Conservation (phyloP, 305 asterid genomes). For the Vinca major region DNA sequence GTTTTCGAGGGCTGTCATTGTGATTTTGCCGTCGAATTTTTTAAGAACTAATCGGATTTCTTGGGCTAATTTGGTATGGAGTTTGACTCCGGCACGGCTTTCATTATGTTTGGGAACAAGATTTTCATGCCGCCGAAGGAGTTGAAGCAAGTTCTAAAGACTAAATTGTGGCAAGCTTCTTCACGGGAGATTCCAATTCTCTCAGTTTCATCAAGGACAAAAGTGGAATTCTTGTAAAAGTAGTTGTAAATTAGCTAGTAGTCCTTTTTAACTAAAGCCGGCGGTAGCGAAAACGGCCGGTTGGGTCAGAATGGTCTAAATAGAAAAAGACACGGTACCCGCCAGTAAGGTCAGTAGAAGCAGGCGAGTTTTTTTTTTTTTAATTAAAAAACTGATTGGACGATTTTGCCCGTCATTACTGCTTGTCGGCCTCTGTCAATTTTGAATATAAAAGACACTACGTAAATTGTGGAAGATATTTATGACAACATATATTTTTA, state of each 20-base stretch:
- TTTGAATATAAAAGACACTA: no score
- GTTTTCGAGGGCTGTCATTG: no score
- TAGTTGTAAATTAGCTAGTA: conserved; percentile 47
- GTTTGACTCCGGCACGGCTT: conserved; percentile 56
- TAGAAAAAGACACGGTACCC: conserved; percentile 62
- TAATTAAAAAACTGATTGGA: no score
- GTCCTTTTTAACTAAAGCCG: conserved; percentile 43
- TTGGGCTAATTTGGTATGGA: conserved; percentile 44
- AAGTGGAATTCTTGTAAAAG: conserved; percentile 34
- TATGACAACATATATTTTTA: no score
- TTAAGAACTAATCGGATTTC: conserved; percentile 53
- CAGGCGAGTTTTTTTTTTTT: no score
- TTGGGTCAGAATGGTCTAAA: conserved; percentile 81
- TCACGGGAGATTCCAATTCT: conserved; percentile 42
- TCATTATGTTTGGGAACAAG: conserved; percentile 63
- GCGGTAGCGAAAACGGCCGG: conserved; percentile 47
- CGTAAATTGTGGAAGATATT: no score
- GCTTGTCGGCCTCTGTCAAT: no score
- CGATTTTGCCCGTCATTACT: no score
- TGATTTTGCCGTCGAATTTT: conserved; percentile 30
- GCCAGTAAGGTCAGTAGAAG: conserved; percentile 69
- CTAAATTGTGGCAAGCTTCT: conserved; percentile 69
- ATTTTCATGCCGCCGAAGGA: conserved; percentile 76
- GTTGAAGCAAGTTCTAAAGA: conserved; percentile 73
- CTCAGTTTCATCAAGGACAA: conserved; percentile 54